Conservation (phyloP, 495 filamentous ascomycete species). For the Aspergillus diversus region DNA sequence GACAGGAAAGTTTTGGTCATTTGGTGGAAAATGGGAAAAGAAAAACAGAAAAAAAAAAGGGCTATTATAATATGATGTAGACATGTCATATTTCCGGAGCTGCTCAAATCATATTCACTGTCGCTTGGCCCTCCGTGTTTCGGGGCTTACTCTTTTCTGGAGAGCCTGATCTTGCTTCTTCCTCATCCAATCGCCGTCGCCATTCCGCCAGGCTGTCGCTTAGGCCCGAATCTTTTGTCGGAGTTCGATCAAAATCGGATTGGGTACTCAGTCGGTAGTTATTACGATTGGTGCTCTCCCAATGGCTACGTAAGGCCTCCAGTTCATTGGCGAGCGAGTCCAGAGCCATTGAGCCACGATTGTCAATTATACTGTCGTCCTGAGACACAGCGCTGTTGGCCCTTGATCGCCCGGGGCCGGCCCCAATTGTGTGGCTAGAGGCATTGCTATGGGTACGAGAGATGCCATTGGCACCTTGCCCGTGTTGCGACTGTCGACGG, state of each 20-base stretch:
- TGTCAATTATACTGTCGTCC: conserved; percentile 65
- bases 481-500: conserved; percentile 73
- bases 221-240: conserved; percentile 58
- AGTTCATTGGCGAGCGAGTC: conserved; percentile 91
- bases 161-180: conserved; percentile 47
- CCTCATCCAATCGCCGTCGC: conserved; percentile 71
- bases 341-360: conserved; percentile 80
- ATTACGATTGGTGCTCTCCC: conserved; percentile 94
- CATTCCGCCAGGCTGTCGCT: conserved; percentile 75
- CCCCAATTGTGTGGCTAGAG: conserved; percentile 45
- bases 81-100: conserved; percentile 23
- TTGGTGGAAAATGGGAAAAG: not conserved
- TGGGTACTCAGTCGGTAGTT: conserved; percentile 77
- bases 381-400: conserved; percentile 53
- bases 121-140: conserved; percentile 26
- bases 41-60: not conserved
- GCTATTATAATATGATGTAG: conserved; percentile 8
- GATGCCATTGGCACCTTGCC: conserved; percentile 43
- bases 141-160: conserved; percentile 35
- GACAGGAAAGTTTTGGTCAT: not conserved
- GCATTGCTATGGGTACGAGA: conserved; percentile 50
- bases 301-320: conserved; percentile 83
- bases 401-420: conserved; percentile 36
- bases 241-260: conserved; percentile 80
- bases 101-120: conserved; percentile 45